Conservation (phyloP, 768 basidiomycete genomes). For the Kwoniella europaea region DNA sequence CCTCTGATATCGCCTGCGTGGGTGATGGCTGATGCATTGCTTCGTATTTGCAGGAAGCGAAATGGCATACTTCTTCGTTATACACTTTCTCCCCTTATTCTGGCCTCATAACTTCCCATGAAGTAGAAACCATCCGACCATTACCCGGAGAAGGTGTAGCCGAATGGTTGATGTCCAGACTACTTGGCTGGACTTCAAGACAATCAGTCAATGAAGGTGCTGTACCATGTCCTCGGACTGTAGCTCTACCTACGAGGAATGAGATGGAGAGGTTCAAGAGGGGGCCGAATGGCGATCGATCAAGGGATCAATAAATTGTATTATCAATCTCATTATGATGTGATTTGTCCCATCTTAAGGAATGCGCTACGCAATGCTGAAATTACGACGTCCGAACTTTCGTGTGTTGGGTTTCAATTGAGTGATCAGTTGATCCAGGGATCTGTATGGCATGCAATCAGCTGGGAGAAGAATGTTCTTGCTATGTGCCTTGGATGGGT, state of each 20-base stretch:
- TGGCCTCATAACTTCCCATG: conserved; percentile 52
- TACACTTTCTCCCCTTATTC: conserved; percentile 56
- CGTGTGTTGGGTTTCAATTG: too few relatives aligned
- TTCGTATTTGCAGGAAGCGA: conserved; percentile 38
- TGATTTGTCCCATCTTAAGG: too few relatives aligned
- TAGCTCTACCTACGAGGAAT: conserved; percentile 9
- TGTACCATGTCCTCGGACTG: conserved; percentile 34
- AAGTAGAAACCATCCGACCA: conserved; percentile 57
- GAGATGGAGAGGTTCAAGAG: conserved; percentile 20
- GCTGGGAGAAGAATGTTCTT: too few relatives aligned
- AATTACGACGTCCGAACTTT: too few relatives aligned
- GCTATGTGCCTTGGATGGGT: too few relatives aligned
- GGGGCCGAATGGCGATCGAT: neutral
- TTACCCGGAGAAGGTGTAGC: conserved; percentile 56
- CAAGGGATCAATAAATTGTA: neutral
- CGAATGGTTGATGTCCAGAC: conserved; percentile 51
- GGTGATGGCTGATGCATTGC: neutral
- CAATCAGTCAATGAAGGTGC: conserved; percentile 33
- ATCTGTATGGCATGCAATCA: too few relatives aligned
- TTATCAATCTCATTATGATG: neutral
- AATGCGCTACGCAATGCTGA: too few relatives aligned
- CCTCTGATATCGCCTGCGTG: too few relatives aligned
- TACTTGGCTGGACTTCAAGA: conserved; percentile 49
- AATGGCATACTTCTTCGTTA: conserved; percentile 56
- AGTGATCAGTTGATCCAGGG: too few relatives aligned